phyloP scores from a whole-genome alignment of 2,329 filamentous ascomycete genomes.

The Arachnomyces sp. region DNA sequence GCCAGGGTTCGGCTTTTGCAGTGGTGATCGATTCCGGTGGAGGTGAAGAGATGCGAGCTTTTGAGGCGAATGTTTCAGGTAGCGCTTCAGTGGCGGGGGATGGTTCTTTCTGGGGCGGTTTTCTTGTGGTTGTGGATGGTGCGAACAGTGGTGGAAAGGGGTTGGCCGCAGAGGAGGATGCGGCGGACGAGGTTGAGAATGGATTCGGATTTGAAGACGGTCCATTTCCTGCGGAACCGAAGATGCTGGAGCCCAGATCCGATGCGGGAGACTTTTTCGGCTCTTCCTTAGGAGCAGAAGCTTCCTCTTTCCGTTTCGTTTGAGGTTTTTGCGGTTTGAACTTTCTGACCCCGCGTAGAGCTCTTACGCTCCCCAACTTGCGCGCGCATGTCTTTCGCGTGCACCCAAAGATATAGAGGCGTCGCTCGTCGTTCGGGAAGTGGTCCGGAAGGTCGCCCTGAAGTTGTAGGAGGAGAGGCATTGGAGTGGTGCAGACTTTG shows the following conservation, averaged over 20 bases:
- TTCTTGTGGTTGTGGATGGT: constrained; percentile 34
- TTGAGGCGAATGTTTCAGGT: constrained; percentile 17
- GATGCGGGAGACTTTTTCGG: constrained; percentile 16
- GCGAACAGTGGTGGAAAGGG: constrained; percentile 49
- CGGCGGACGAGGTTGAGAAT: constrained; percentile 40
- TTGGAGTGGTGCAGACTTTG: constrained; percentile 73
- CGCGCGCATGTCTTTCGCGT: constrained; percentile 68
- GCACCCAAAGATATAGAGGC: constrained; percentile 81
- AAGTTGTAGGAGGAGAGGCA: constrained; percentile 80
- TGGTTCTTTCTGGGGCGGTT: constrained; percentile 31
- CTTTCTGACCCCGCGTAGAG: constrained; percentile 58
- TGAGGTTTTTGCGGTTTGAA: constrained; percentile 16
- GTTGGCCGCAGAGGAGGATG: constrained; percentile 39
- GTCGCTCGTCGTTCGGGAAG: constrained; percentile 78
- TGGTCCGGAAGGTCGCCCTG: constrained; percentile 81
- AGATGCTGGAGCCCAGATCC: constrained; percentile 51
- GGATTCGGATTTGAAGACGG: constrained; percentile 42
- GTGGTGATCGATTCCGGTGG: constrained; percentile 25
- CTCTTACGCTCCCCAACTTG: constrained; percentile 73
- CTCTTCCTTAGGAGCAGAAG: constrained; percentile 12
- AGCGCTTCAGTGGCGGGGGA: background rate
- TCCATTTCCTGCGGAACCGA: constrained; percentile 43
- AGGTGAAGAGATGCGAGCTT: constrained; percentile 20
- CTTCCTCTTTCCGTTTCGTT: constrained; percentile 17
- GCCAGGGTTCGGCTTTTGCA: constrained; percentile 61